Percentiles rank a stretch among this genome's conserved stretches.
Evolutionary conservation across 768 basidiomycete genomes (phyloP).

Genomic region (Asterophora parasitica): DNA sequence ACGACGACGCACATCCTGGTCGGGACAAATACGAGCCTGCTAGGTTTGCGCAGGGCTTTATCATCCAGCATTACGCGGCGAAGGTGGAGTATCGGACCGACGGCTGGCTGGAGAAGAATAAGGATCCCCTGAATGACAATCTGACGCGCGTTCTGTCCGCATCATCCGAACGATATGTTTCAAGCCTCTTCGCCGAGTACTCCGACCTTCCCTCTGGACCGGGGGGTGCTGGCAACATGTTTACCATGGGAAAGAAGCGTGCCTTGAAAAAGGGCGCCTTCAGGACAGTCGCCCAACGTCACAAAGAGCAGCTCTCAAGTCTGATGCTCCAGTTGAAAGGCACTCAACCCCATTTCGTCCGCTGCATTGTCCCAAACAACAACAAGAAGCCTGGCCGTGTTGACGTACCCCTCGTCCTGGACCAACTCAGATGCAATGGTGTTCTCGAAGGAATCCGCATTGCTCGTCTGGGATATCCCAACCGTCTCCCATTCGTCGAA

Average conservation of each 20-base stretch:
- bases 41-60: constrained; percentile 90
- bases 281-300: constrained; percentile 90
- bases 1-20: constrained; percentile 62
- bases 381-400: constrained; percentile 88
- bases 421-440: constrained; percentile 97
- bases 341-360: constrained; percentile 96
- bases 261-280: constrained; percentile 93
- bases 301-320: constrained; percentile 91
- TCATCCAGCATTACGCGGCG: constrained; percentile 94
- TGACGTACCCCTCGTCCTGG: constrained; percentile 91
- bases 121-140: constrained; percentile 96
- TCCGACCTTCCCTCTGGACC: constrained; percentile 38
- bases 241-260: constrained; percentile 61
- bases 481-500: constrained; percentile 93
- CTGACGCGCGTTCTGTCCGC: constrained; percentile 82
- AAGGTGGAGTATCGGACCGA: constrained; percentile 94
- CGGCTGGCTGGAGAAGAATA: constrained; percentile 99
- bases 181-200: constrained; percentile 81
- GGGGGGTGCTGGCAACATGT: constrained; percentile 32
- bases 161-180: constrained; percentile 79
- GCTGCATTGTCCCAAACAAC: constrained; percentile 95
- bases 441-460: constrained; percentile 98
- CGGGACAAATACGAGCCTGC: constrained; percentile 81
- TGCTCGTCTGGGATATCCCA: constrained; percentile 94
- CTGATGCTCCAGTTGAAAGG: constrained; percentile 88